Evolutionary conservation across 306 rosid genomes (phyloP).

Genomic region (Pachyrhizus erosus): DNA sequence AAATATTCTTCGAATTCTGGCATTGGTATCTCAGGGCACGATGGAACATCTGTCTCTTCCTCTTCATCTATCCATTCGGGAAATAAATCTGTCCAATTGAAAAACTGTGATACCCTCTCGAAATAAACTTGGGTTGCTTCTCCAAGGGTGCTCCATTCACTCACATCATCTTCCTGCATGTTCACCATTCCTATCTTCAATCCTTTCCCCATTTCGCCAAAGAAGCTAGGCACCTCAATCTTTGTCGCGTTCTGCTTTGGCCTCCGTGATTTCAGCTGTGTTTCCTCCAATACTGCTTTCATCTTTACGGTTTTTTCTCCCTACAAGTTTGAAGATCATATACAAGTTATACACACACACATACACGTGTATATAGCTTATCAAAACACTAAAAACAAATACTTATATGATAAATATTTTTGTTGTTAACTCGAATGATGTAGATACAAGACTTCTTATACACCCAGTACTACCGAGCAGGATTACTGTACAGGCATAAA

Average conservation of each 20-base stretch:
- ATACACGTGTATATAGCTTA: not conserved
- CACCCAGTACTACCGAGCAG: too few relatives aligned
- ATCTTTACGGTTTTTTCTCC: conserved; percentile 57
- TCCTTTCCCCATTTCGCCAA: conserved; percentile 57
- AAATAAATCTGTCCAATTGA: conserved; percentile 89
- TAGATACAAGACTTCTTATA: too few relatives aligned
- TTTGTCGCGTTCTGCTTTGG: conserved; percentile 49
- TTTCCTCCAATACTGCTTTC: conserved; percentile 69
- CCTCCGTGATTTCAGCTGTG: conserved; percentile 20
- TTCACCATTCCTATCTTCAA: conserved; percentile 86
- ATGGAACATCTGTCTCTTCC: conserved; percentile 80
- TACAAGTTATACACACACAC: not conserved
- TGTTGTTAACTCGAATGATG: not conserved
- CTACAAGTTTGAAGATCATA: conserved; percentile 38
- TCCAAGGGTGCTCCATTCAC: conserved; percentile 62
- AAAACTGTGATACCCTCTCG: conserved; percentile 64
- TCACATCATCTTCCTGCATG: conserved; percentile 65
- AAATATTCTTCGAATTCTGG: conserved; percentile 57
- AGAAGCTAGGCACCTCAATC: conserved; percentile 65
- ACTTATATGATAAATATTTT: too few relatives aligned
- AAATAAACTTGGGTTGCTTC: conserved; percentile 47
- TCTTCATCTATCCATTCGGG: conserved; percentile 98
- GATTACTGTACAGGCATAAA: too few relatives aligned
- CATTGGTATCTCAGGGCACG: conserved; percentile 90
- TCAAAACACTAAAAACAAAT: not conserved